A percentile compares a stretch with the other conserved stretches of the same genome.
phyloP scores from a whole-genome alignment of 495 filamentous ascomycete genomes.

The Stereocaulon alpinum region DNA sequence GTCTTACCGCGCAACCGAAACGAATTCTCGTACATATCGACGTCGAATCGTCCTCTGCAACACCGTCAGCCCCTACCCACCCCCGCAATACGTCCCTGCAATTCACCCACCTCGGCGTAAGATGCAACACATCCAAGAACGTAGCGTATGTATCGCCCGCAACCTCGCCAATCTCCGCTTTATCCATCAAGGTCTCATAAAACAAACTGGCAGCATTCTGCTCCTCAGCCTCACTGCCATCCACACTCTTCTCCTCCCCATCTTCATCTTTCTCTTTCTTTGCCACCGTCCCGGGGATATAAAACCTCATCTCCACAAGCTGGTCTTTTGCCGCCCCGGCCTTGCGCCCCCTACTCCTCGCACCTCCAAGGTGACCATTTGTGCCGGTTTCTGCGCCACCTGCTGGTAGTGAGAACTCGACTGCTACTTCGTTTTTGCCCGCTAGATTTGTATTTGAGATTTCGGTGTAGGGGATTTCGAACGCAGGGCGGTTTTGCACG shows the following conservation, averaged over 20 bases:
- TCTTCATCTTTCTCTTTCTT: conserved; percentile 73
- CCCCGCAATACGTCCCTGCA: not conserved
- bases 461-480: conserved; percentile 95
- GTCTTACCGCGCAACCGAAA: conserved; percentile 98
- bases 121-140: conserved; percentile 92
- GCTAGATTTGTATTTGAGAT: conserved; percentile 97
- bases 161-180: conserved; percentile 97
- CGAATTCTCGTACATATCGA: conserved; percentile 98
- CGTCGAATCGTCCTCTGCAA: conserved; percentile 91
- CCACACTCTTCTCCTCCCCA: conserved; percentile 55
- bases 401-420: conserved; percentile 74
- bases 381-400: conserved; percentile 57
- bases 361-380: conserved; percentile 67
- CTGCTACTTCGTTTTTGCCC: conserved; percentile 93
- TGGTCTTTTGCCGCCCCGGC: conserved; percentile 80
- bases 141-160: conserved; percentile 96
- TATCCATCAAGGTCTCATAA: conserved; percentile 95
- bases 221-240: conserved; percentile 64
- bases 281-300: conserved; percentile 84
- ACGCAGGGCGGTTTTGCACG: conserved; percentile 92
- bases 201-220: conserved; percentile 91
- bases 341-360: conserved; percentile 74
- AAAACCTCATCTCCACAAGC: conserved; percentile 96
- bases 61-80: conserved; percentile 25
- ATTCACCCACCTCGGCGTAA: conserved; percentile 73